Percentiles rank a stretch among this genome's conserved stretches.
Conservation (phyloP, 768 basidiomycete species). For the Baorangia bicolor region DNA sequence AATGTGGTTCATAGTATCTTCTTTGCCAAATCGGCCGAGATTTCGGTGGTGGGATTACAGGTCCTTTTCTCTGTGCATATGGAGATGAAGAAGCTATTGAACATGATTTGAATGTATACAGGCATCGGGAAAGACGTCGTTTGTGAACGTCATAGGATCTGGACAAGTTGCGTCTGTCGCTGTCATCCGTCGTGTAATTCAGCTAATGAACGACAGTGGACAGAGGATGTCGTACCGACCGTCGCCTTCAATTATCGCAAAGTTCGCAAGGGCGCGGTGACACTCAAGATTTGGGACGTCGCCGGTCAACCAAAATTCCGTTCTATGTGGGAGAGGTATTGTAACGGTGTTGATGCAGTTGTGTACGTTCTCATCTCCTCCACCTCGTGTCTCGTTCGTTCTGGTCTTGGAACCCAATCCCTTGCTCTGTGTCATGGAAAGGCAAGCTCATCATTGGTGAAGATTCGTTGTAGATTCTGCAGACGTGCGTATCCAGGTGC, state of each 20-base stretch:
- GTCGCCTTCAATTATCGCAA: slow-evolving; percentile 92
- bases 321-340: slow-evolving; percentile 95
- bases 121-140: slow-evolving; percentile 95
- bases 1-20: slow-evolving; percentile 53
- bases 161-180: slow-evolving; percentile 50
- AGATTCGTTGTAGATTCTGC: slow-evolving; percentile 93
- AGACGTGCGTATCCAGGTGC: slow-evolving; percentile 56
- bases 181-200: neutral
- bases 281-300: slow-evolving; percentile 94
- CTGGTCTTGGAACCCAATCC: neutral
- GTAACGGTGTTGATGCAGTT: slow-evolving; percentile 88
- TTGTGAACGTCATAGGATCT: slow-evolving; percentile 89
- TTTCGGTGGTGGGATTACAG: slow-evolving; percentile 90
- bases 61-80: slow-evolving; percentile 34
- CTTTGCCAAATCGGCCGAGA: slow-evolving; percentile 85
- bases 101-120: slow-evolving; percentile 26
- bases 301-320: slow-evolving; percentile 94
- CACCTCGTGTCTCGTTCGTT: neutral
- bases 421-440: neutral
- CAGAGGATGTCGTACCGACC: slow-evolving; percentile 94
- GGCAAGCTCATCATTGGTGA: slow-evolving; percentile 17
- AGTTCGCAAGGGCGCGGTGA: slow-evolving; percentile 85
- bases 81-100: neutral
- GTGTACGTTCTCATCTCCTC: slow-evolving; percentile 52
- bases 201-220: slow-evolving; percentile 57